Evolutionary conservation across 2,329 filamentous ascomycete species (phyloP).

Genomic region (Fusarium oxysporum): DNA sequence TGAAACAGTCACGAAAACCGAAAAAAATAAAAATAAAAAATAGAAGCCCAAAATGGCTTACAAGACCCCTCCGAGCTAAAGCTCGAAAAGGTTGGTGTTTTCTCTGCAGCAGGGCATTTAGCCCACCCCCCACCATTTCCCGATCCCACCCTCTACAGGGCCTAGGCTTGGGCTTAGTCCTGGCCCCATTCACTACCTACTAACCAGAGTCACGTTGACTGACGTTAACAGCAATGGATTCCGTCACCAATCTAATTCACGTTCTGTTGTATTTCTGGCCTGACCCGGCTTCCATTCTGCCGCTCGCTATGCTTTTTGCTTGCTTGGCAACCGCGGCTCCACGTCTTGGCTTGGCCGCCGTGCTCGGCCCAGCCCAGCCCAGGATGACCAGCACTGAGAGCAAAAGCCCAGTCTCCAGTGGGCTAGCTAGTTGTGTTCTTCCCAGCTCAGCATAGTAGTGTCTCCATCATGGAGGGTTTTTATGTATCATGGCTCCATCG

Average conservation of each 20-base stretch:
- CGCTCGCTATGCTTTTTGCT: neutral
- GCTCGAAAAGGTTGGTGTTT: slow-evolving; percentile 23
- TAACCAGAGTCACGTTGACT: slow-evolving; percentile 2
- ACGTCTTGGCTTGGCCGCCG: slow-evolving; percentile 16
- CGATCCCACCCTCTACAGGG: slow-evolving; percentile 35
- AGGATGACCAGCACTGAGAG: slow-evolving; percentile 30
- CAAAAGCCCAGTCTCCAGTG: slow-evolving; percentile 24
- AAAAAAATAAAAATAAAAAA: too few relatives aligned
- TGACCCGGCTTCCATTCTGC: slow-evolving; percentile 23
- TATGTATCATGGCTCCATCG: slow-evolving; percentile 36
- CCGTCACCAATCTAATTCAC: slow-evolving; percentile 30
- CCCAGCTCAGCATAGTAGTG: slow-evolving; percentile 33
- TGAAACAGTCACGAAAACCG: slow-evolving; percentile 4
- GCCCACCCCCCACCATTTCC: slow-evolving; percentile 36
- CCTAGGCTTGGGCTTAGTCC: slow-evolving; percentile 5
- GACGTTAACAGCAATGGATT: slow-evolving; percentile 22
- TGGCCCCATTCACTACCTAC: slow-evolving; percentile 1
- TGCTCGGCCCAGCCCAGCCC: slow-evolving; percentile 4
- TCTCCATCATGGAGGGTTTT: slow-evolving; percentile 31
- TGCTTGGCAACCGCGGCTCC: slow-evolving; percentile 23
- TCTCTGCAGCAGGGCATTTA: slow-evolving; percentile 3
- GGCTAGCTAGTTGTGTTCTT: slow-evolving; percentile 34
- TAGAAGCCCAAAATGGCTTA: slow-evolving; percentile 13
- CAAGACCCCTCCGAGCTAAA: slow-evolving; percentile 26
- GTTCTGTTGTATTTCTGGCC: slow-evolving; percentile 8